These are phyloP conservation scores for Fusarium floridanum DNA, from an alignment of 2,329 filamentous ascomycete genomes.

Conservation along the genomic window DNA sequence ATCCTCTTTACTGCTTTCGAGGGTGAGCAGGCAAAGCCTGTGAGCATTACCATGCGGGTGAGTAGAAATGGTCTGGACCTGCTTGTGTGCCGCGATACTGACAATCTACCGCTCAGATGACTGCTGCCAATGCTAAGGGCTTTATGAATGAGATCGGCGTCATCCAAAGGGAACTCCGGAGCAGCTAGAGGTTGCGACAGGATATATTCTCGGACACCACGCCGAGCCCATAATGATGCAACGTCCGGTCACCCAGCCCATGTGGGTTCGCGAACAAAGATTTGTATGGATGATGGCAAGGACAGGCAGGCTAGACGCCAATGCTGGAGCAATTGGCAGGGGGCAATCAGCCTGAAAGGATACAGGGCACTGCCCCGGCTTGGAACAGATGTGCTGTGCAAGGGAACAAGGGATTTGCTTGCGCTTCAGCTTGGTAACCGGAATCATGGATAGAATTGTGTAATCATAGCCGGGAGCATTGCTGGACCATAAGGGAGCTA, in stretches of 20 bases:
- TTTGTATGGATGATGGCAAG: conserved; percentile 22
- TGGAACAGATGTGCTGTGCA: conserved; percentile 37
- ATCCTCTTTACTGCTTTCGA: conserved; percentile 76
- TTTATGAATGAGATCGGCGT: conserved; percentile 64
- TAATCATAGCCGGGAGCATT: conserved; percentile 33
- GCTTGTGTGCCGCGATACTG: conserved; percentile 3
- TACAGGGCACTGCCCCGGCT: conserved; percentile 33
- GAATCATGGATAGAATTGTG: conserved; percentile 43
- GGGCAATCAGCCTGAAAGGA: conserved; percentile 29
- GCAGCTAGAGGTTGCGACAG: conserved; percentile 46
- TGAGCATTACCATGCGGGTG: conserved; percentile 73
- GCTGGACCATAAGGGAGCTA: conserved; percentile 13
- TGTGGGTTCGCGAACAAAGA: conserved; percentile 18
- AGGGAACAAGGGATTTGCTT: conserved; percentile 16
- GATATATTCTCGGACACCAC: conserved; percentile 15
- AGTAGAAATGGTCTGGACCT: conserved; percentile 35
- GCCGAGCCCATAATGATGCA: conserved; percentile 26
- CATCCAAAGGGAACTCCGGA: conserved; percentile 65
- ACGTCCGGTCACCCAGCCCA: conserved; percentile 18
- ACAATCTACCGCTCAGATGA: conserved; percentile 59
- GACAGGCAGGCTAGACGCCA: conserved; percentile 20
- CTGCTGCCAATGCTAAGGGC: conserved; percentile 63
- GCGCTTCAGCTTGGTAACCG: conserved; percentile 23
- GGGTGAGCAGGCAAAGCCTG: conserved; percentile 65
- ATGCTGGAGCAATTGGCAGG: conserved; percentile 16